These are phyloP conservation scores for Scheffersomyces titani DNA, from an alignment of 1,139 yeast species.

Conservation along the genomic window DNA sequence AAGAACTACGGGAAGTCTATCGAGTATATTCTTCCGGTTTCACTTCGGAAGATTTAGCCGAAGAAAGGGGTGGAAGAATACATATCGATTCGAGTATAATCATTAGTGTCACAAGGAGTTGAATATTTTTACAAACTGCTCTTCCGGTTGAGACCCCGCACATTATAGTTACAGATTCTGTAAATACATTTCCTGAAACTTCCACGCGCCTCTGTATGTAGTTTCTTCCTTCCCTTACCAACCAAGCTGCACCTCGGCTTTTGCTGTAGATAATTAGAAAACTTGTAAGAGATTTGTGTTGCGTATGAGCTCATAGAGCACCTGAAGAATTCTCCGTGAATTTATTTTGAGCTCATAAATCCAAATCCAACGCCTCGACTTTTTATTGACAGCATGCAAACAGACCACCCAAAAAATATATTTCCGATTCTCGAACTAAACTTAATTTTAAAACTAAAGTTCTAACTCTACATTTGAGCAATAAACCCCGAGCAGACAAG, in stretches of 20 bases:
- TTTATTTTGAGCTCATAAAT: background rate
- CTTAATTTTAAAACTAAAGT: background rate
- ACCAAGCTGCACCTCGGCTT: background rate
- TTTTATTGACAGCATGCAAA: background rate
- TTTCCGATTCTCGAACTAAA: background rate
- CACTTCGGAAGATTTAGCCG: no score
- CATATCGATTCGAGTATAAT: background rate
- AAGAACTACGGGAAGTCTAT: background rate
- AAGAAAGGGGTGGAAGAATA: background rate
- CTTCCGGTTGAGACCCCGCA: background rate
- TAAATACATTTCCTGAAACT: background rate
- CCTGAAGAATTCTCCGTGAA: background rate
- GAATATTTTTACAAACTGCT: background rate
- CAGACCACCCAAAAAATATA: background rate
- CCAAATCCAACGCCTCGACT: background rate
- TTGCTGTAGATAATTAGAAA: background rate
- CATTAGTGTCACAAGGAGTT: background rate
- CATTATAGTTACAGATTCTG: background rate
- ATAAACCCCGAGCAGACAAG: background rate
- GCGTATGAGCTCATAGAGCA: background rate
- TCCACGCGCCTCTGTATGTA: background rate
- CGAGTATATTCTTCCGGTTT: background rate
- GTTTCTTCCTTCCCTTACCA: background rate
- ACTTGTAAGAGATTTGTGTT: background rate
- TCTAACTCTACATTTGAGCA: no score